Evolutionary conservation across 2,329 filamentous ascomycete genomes (phyloP), one percentile per base, ranked within the genome.

Genomic region (Scolecobasidium constrictum): DNA sequence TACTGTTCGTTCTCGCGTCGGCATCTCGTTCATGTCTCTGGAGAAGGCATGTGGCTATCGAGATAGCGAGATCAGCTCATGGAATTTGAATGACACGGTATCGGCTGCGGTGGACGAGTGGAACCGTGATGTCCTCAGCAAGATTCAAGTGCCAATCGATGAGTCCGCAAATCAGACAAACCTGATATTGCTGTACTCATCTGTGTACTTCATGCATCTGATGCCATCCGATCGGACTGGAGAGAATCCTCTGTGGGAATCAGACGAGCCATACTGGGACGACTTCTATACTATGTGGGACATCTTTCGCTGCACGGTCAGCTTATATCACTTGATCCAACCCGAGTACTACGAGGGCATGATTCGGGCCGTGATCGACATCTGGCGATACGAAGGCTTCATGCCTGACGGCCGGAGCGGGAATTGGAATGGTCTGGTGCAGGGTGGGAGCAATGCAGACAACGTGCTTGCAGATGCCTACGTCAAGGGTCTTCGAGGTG

Each of bases 381-480:
- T 81, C 50, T 84, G 75, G 73, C 65, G 75, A 42, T 61, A 77
- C 47, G 76, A 78, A 4, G 76, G 77, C 3, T 83, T 72, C 50
- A 64, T 81, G 53, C 78, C 78, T 1, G 78, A 83, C 50, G 79
- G 68, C 0, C 72, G 80, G 9, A 82, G 77, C 0, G 80, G 75
- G 2, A 78, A 83, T 57, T 81, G 66, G 61, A 85, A 82, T 48
- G 81, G 81, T 9, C 73, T 74, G n/a, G 73, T 75, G 0, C 81
- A 85, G 55, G 80, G 78, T 9, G 81, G 81, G 5, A 80, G 73
- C 12, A 84, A 85, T 52, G 72, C 74, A 3, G 81, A 85, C 55
- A 84, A 81, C 44, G 72, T 85, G 3, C 70, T 86, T 13, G 81
- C 81, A 2, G 81, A 86, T 52, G 81, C 81, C 0, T 84, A 75